A percentile compares a stretch with the other conserved stretches of the same genome.
Evolutionary conservation across 2,329 filamentous ascomycete species (phyloP).

Genomic region (Plenodomus tracheiphilus): DNA sequence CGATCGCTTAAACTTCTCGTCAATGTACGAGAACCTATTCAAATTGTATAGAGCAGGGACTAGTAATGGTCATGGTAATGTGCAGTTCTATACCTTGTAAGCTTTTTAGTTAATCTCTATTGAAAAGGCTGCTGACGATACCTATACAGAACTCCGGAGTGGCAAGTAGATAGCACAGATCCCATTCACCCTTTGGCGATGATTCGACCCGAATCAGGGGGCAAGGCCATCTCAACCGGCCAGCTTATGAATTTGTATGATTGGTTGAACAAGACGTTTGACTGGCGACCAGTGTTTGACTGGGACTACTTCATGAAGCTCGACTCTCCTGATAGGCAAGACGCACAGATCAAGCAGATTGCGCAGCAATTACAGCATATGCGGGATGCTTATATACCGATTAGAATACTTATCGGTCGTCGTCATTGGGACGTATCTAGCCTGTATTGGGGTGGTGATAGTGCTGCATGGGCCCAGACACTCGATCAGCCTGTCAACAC

Average conservation of each 20-base stretch:
- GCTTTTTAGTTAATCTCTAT: slow-evolving; percentile 1
- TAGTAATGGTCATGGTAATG: neutral
- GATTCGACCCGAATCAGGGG: slow-evolving; percentile 7
- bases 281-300: slow-evolving; percentile 32
- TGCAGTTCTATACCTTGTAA: neutral
- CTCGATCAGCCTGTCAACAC: slow-evolving; percentile 12
- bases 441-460: slow-evolving; percentile 29
- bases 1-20: neutral
- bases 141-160: slow-evolving; percentile 13
- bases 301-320: slow-evolving; percentile 28
- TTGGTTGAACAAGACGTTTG: slow-evolving; percentile 25
- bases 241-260: slow-evolving; percentile 10
- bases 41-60: neutral
- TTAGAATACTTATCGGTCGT: slow-evolving; percentile 28
- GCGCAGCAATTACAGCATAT: slow-evolving; percentile 15
- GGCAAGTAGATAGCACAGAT: slow-evolving; percentile 13
- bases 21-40: neutral
- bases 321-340: neutral
- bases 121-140: too few species aligned
- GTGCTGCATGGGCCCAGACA: slow-evolving; percentile 16
- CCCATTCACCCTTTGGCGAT: slow-evolving; percentile 25
- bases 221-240: neutral
- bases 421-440: slow-evolving; percentile 15
- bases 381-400: slow-evolving; percentile 17
- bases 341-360: slow-evolving; percentile 1